Conservation (phyloP, 129 eudicot species). For the Escallonia herrerae region DNA sequence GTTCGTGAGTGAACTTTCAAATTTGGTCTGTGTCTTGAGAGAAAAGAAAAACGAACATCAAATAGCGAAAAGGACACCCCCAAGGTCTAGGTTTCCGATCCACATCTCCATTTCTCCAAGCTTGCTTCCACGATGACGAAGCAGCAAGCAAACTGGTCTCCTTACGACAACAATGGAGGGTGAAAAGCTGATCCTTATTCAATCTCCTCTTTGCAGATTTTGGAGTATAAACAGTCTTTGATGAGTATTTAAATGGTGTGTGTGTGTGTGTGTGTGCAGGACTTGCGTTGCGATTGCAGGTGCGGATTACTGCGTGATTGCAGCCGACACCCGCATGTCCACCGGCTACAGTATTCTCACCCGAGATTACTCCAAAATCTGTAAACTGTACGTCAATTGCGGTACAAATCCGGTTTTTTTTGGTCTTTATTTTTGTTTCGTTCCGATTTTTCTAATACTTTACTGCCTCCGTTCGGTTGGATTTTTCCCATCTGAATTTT, state of each 20-base stretch:
- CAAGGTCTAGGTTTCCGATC: neutral
- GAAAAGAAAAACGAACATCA: neutral
- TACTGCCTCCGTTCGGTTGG: too few species aligned
- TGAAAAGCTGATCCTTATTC: neutral
- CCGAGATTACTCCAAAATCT: constrained; percentile 94
- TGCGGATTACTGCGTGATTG: constrained; percentile 92
- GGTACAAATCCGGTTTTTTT: neutral
- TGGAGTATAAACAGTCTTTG: neutral
- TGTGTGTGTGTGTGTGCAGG: constrained; percentile 32
- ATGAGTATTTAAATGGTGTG: neutral
- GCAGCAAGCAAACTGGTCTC: constrained; percentile 67
- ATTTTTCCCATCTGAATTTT: too few species aligned
- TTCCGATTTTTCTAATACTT: neutral
- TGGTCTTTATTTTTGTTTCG: neutral
- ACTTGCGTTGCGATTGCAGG: constrained; percentile 95
- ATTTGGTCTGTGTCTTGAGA: constrained; percentile 8
- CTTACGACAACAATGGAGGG: constrained; percentile 87
- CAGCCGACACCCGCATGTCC: constrained; percentile 96
- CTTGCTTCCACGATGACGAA: constrained; percentile 35
- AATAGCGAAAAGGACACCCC: neutral
- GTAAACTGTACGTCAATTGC: constrained; percentile 55
- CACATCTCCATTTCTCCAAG: neutral
- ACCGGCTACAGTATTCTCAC: constrained; percentile 96
- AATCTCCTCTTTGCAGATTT: neutral
- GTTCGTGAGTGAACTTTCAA: too few species aligned